Percentiles rank a stretch among this genome's conserved stretches.
Conservation (phyloP, 1,284 basidiomycete genomes). For the Cutaneotrichosporon cutaneum region DNA sequence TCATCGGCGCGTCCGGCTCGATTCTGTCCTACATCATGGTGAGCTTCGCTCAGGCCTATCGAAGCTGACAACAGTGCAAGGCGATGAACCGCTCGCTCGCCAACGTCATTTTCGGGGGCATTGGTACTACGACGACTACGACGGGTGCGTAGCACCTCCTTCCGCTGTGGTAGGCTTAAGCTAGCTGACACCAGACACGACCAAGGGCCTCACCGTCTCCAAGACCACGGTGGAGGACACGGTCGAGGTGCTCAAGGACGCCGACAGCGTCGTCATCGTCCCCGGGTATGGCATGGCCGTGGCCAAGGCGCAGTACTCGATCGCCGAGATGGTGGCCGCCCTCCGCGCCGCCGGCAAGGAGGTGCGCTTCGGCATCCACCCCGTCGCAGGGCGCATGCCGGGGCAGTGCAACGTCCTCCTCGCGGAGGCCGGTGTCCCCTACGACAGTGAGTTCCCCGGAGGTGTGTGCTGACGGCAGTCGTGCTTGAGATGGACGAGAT, state of each 20-base stretch:
- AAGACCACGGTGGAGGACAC: conserved; percentile 73
- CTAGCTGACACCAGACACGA: conserved; percentile 57
- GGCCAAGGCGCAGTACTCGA: conserved; percentile 81
- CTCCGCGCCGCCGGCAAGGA: conserved; percentile 69
- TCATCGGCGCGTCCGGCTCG: conserved; percentile 83
- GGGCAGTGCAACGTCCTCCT: conserved; percentile 77
- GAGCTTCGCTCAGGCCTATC: conserved; percentile 18
- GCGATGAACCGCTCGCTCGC: conserved; percentile 66
- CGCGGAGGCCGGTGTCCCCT: conserved; percentile 81
- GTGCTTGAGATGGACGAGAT: conserved; percentile 89
- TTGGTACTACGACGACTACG: conserved; percentile 60
- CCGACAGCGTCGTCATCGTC: conserved; percentile 81
- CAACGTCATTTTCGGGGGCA: conserved; percentile 60
- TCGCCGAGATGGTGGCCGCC: conserved; percentile 72
- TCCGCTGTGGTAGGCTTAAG: neutral
- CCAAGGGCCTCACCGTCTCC: conserved; percentile 69
- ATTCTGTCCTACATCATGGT: conserved; percentile 89
- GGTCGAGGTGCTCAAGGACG: conserved; percentile 69
- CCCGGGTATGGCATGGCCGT: conserved; percentile 85
- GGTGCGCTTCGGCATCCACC: conserved; percentile 57
- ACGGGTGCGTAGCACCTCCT: conserved; percentile 25
- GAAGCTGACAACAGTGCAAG: conserved; percentile 62
- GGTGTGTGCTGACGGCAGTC: conserved; percentile 55
- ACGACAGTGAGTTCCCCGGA: conserved; percentile 64
- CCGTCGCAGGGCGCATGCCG: conserved; percentile 49